Conservation (phyloP, 345 rosid genomes). For the Iberis pinnata region DNA sequence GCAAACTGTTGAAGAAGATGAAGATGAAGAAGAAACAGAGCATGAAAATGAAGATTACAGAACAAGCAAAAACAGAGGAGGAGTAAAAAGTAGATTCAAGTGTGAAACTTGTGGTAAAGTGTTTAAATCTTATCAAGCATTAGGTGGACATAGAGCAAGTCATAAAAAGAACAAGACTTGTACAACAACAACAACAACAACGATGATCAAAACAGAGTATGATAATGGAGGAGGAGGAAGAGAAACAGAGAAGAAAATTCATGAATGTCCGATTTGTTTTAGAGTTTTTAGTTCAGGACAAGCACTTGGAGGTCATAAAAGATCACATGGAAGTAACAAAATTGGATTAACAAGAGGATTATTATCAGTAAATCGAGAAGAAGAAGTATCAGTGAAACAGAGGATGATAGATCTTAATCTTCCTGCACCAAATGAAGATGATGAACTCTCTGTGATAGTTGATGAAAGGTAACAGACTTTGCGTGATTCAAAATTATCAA, state of each 20-base stretch:
- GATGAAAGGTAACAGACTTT: constrained; percentile 40
- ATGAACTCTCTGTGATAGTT: constrained; percentile 57
- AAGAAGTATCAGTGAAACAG: constrained; percentile 31
- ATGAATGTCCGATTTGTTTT: constrained; percentile 76
- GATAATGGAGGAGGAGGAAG: constrained; percentile 38
- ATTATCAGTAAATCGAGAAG: constrained; percentile 18
- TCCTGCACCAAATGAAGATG: constrained; percentile 67
- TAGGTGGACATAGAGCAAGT: constrained; percentile 92
- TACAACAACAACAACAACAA: no score
- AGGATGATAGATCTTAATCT: constrained; percentile 79
- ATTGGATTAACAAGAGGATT: background rate
- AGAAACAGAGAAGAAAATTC: constrained; percentile 23
- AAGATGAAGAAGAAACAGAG: constrained; percentile 29
- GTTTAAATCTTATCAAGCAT: constrained; percentile 84
- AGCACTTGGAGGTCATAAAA: constrained; percentile 96
- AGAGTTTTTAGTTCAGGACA: constrained; percentile 87
- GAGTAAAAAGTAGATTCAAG: constrained; percentile 39
- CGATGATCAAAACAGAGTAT: constrained; percentile 29
- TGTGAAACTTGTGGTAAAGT: constrained; percentile 77
- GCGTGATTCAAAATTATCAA: constrained; percentile 24
- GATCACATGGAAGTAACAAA: constrained; percentile 52
- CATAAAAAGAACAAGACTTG: constrained; percentile 58
- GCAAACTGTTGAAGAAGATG: constrained; percentile 17
- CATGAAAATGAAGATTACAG: constrained; percentile 37
- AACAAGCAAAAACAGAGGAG: constrained; percentile 29